Conservation (phyloP, 371 early-diverging fungal genomes). For the Mortierella sp. region DNA sequence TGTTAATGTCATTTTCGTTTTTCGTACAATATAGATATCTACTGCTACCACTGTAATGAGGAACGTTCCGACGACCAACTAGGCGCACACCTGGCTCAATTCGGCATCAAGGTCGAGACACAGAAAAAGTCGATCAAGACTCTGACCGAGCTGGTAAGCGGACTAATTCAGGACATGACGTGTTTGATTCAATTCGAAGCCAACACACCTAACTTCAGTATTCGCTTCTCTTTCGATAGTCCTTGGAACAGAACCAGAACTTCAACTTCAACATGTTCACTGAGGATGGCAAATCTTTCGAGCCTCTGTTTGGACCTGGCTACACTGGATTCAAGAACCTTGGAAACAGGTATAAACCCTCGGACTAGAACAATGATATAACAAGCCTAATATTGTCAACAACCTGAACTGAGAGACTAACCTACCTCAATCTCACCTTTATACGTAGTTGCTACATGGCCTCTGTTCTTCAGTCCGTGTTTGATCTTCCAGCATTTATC, state of each 20-base stretch:
- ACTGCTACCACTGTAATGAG: conserved; percentile 94
- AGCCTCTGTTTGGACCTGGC: conserved; percentile 90
- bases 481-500: conserved; percentile 80
- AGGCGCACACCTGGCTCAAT: conserved; percentile 81
- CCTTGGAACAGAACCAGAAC: conserved; percentile 95
- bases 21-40: conserved; percentile 75
- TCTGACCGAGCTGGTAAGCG: conserved; percentile 86
- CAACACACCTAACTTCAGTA: too few species aligned
- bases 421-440: not conserved
- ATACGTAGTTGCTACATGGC: conserved; percentile 95
- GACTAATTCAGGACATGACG: not conserved
- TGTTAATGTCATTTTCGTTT: not conserved
- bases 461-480: conserved; percentile 90
- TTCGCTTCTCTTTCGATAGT: conserved; percentile 54
- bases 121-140: conserved; percentile 95
- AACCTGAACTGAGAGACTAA: not conserved
- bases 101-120: conserved; percentile 90
- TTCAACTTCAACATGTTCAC: conserved; percentile 98
- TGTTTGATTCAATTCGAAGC: too few species aligned
- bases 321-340: conserved; percentile 95
- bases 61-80: conserved; percentile 87
- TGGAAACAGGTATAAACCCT: conserved; percentile 85
- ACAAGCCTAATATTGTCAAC: not conserved
- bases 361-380: not conserved
- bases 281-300: conserved; percentile 91